Percentiles rank a stretch among this genome's conserved stretches.
These are phyloP conservation scores for Cercophora samala DNA, from an alignment of 495 filamentous ascomycete genomes.

Conservation along the genomic window DNA sequence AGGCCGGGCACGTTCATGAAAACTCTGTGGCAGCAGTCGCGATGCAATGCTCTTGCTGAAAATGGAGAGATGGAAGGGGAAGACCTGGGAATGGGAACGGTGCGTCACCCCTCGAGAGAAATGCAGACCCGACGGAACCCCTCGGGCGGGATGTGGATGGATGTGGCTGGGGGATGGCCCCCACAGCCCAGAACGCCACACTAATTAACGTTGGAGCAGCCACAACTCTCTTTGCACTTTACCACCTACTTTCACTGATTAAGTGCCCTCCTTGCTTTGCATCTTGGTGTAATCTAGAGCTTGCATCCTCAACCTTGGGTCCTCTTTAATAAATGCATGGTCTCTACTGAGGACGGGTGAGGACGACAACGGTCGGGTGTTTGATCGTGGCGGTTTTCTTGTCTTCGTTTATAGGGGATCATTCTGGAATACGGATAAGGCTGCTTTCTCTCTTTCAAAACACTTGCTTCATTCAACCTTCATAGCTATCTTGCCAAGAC, in stretches of 20 bases:
- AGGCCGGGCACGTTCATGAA: not conserved
- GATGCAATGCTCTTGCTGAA: not conserved
- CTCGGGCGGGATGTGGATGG: not conserved
- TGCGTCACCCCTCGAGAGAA: not conserved
- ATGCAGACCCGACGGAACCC: not conserved
- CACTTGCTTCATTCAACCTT: no score
- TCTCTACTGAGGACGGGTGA: not conserved
- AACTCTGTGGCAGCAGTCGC: not conserved
- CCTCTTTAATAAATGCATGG: not conserved
- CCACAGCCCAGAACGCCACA: not conserved
- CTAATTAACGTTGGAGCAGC: not conserved
- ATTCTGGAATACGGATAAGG: no score
- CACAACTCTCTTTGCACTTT: not conserved
- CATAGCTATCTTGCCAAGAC: not conserved
- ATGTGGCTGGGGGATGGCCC: no score
- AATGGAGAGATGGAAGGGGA: not conserved
- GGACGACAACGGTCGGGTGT: not conserved
- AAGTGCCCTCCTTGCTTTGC: not conserved
- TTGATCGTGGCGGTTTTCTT: not conserved
- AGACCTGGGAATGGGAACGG: no score
- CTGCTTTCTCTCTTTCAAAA: no score
- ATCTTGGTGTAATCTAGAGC: not conserved
- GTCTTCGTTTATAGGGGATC: not conserved
- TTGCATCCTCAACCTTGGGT: not conserved
- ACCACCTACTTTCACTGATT: not conserved